These are phyloP conservation scores for Lasiosphaeria miniovina DNA, from an alignment of 495 filamentous ascomycete species.

Conservation along the genomic window DNA sequence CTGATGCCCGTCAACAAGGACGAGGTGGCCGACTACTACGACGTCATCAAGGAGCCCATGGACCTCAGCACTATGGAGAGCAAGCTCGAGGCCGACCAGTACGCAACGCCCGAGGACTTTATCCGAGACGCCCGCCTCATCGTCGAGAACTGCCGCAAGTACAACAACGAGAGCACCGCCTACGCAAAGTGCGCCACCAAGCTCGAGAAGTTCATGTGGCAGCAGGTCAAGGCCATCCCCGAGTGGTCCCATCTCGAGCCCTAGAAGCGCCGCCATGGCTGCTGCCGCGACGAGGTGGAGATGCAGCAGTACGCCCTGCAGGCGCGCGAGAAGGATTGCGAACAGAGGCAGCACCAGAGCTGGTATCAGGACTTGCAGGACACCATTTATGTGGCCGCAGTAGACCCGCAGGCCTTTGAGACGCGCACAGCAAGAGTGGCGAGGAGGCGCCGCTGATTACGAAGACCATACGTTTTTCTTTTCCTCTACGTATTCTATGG, in stretches of 20 bases:
- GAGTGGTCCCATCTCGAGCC: slow-evolving; percentile 80
- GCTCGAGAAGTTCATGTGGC: slow-evolving; percentile 95
- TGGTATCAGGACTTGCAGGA: too few species aligned
- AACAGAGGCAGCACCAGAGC: too few species aligned
- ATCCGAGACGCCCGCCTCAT: slow-evolving; percentile 86
- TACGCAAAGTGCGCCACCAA: slow-evolving; percentile 96
- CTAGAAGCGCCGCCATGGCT: slow-evolving; percentile 21
- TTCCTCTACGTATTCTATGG: too few species aligned
- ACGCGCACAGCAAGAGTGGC: too few species aligned
- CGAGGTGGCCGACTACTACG: slow-evolving; percentile 95
- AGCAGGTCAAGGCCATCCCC: slow-evolving; percentile 85
- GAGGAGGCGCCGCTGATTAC: too few species aligned
- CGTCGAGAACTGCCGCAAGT: slow-evolving; percentile 91
- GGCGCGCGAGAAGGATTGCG: too few species aligned
- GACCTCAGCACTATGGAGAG: slow-evolving; percentile 94
- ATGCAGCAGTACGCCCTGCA: too few species aligned
- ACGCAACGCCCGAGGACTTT: slow-evolving; percentile 89
- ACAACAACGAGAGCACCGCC: slow-evolving; percentile 92
- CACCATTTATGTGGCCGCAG: too few species aligned
- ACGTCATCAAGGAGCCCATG: slow-evolving; percentile 98
- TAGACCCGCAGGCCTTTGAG: too few species aligned
- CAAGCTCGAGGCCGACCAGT: slow-evolving; percentile 91
- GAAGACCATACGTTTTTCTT: too few species aligned
- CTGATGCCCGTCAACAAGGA: slow-evolving; percentile 90
- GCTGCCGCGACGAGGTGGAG: too few species aligned